Evolutionary conservation across 164 flowering plant species (phyloP), one percentile per base, ranked within the genome.

Genomic region (Litsea cubeba): DNA sequence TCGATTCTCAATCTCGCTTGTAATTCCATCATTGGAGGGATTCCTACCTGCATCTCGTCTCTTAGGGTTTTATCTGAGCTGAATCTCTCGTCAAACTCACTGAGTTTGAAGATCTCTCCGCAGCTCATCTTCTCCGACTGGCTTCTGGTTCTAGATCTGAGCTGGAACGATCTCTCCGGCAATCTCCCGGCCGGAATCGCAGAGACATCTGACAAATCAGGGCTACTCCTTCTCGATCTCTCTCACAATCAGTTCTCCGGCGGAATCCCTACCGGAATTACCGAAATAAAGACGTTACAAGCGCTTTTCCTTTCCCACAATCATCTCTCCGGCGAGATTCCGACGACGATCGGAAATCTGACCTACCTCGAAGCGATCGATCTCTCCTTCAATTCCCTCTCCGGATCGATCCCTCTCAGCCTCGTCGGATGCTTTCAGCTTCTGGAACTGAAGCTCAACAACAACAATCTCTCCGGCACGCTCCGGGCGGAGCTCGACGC

Each of bases 401-500:
- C 96, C 0, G 99, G 99, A 26, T 80, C 93, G 0, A 88, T 95
- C 76, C 99, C 99, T 5, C 68, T 87, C 73, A 89, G 87, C 81
- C 87, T 95, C 76, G 94, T 90, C 40, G 98, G 97, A 10, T 95
- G 99, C 74, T 95, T 91, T 82, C 97, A 95, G 86, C 77, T 95
- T 28, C 87, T 88, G 62, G 94, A 90, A 24, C 76, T 95, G 86
- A 85, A 87, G 73, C 83, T 95, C 74, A 89, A 81, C 73, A 81
- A 87, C 80, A 95, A 95, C 81, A 86, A 91, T 75, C 90, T 95
- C 50, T 86, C 93, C 11, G 98, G 99, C 32, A 86, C 83, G 32
- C 92, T 95, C 76, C 95, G 87, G 68, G 98, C 93, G 0, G 99
- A 93, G 82, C 89, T 95, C 32, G 97, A 95, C 75, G 99, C 99